Conservation (phyloP, 768 basidiomycete genomes). For the Ramaria rubella region DNA sequence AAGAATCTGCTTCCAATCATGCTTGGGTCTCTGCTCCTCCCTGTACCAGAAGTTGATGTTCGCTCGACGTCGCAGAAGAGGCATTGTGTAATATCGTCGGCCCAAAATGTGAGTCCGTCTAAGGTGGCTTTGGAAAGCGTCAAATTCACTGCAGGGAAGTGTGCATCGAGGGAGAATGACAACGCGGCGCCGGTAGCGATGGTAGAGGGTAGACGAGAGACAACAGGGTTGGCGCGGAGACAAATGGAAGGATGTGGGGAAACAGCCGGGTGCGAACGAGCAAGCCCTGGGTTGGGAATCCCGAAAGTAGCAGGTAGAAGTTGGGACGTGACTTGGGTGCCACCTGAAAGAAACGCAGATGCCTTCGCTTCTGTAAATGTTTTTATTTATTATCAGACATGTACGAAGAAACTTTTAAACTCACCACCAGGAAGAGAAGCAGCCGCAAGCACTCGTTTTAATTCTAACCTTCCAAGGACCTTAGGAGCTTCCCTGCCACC, state of each 20-base stretch:
- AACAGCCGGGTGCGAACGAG: neutral
- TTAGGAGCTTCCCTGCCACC: constrained; percentile 4
- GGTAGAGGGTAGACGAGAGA: neutral
- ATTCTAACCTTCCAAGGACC: neutral
- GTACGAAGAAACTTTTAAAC: neutral
- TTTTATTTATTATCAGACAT: neutral
- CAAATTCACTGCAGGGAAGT: constrained; percentile 54
- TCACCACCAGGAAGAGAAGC: constrained; percentile 12
- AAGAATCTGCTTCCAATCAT: constrained; percentile 81
- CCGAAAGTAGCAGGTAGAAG: neutral
- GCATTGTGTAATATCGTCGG: constrained; percentile 78
- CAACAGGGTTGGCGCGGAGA: neutral
- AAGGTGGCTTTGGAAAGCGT: constrained; percentile 54
- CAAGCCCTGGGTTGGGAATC: neutral
- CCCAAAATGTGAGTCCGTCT: constrained; percentile 81
- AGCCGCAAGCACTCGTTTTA: constrained; percentile 8
- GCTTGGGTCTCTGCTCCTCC: constrained; percentile 49
- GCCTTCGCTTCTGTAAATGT: constrained; percentile 10
- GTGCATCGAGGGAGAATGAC: constrained; percentile 21
- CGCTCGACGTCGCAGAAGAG: constrained; percentile 21
- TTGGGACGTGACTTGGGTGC: neutral
- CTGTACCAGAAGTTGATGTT: constrained; percentile 3
- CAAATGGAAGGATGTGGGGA: constrained; percentile 1
- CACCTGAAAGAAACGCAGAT: constrained; percentile 9
- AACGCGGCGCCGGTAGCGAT: neutral